Base-by-base conservation (phyloP, 2,329 filamentous ascomycete genomes). In the Fusarium begoniae region DNA sequence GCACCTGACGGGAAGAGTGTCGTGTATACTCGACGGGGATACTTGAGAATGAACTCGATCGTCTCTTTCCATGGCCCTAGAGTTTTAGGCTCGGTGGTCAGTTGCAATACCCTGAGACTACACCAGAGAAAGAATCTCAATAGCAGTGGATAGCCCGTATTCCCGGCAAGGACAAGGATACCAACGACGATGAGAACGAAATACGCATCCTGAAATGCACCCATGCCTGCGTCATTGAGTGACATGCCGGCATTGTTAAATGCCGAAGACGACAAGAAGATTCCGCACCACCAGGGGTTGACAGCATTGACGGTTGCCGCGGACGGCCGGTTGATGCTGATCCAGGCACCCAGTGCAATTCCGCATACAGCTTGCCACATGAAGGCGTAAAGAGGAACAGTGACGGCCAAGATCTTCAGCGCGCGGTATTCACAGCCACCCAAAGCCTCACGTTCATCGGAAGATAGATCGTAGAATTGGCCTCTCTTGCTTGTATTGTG, bases 201-300 rank as follows among this genome's bases (percentile, higher is more conserved):
- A 70, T 85, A 85, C 2, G 85, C 82, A 38, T 83, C 83, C 65
- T 89, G 87, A 66, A 91, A 92, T 1, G 89, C 88, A 8, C 88
- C 83, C 83, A 94, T 91, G 76, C 92, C 92, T 45, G 88, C 86
- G 78, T 93, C 90, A 18, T 93, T 82, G 41, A 93, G 83, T 26
- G 88, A 89, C 90, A 93, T 92, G 45, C 91, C 91, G n/a, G 87
- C 90, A 74, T 93, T 93, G 81, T 92, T 92, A 80, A 93, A 93
- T 0, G 91, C 91, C 24, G 90, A 92, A 9, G 90, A 87, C 5
- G 89, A 89, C 69, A 92, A 90, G 82, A 93, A 93, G 50, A 90
- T 87, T 45, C 91, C 91, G 6, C 90, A 84, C 91, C 91, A 93
- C 89, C 89, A 92, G 40, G 91, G 88, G 66, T 90, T 89, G 61